Base-by-base conservation (phyloP, 1,284 basidiomycete genomes). In the Ceratobasidium sp. region DNA sequence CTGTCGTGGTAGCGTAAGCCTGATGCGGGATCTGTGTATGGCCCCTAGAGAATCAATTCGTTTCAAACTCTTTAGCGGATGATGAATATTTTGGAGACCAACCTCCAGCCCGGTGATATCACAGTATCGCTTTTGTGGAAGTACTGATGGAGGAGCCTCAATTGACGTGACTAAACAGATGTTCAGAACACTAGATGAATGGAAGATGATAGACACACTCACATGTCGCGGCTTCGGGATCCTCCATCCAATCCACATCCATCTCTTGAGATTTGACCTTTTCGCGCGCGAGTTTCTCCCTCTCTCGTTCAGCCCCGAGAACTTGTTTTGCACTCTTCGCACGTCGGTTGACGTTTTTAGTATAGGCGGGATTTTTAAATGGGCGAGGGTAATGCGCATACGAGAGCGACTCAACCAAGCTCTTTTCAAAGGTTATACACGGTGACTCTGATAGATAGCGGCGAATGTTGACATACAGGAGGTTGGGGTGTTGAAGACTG, bases 51-150 rank as follows among this genome's bases (percentile, higher is more conserved):
- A 21, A 53, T 34, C 5, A 41, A n/a, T n/a, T n/a, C n/a, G n/a
- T n/a, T n/a, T n/a, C n/a, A n/a, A n/a, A n/a, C n/a, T n/a, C n/a
- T n/a, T n/a, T n/a, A n/a, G n/a, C n/a, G n/a, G n/a, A n/a, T n/a
- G n/a, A n/a, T n/a, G n/a, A n/a, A n/a, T n/a, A n/a, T n/a, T n/a
- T n/a, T n/a, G n/a, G 23, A 26, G 41, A 76, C 82, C 16, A 71
- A 91, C 92, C 80, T 93, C 90, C 5, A 96, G 83, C 0, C 93
- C 93, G 0, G 93, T 96, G 4, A 96, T 92, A 80, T 96, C 93
- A 77, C 93, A 96, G 75, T 92, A 93, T 75, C 90, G 89, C 75
- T 87, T 86, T 65, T 89, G 88, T 1, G 93, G 93, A 5, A 92
- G 81, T 0, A 95, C 79, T 16, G 91, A 93, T 0, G 93, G 93